Evolutionary conservation across 768 basidiomycete species (phyloP), one percentile per base, ranked within the genome.

Genomic region (Lactarius hengduanensis): DNA sequence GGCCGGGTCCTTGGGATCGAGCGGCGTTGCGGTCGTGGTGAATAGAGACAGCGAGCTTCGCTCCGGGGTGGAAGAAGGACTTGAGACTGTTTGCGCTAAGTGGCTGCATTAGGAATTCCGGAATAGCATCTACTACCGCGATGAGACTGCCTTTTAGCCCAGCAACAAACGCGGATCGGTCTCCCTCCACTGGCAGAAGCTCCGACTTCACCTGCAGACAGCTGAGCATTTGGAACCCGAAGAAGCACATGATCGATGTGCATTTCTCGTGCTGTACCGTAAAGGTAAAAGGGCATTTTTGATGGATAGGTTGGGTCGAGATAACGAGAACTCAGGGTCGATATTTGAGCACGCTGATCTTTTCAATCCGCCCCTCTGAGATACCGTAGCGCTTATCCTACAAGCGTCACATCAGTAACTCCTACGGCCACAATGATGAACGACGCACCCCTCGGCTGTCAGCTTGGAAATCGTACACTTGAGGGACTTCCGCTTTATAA

Each of bases 241-340:
- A 73, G 54, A 43, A 74, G 68, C 38, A 73, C 38, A 64, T 81
- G 80, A 50, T 79, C 78, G 58, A 81, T 70, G 70, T 78, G 74
- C 32, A 62, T 57, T 53, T 77, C 70, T 54, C 62, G 54, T 4
- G 53, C 11, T 6, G 74, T 74, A 28, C 80, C 78, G 56, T 79
- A 82, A 22, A 81, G 67, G 68, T 79, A 80, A 73, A 81, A 81
- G 4, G 78, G 79, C 69, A 75, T 78, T 43, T 61, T 65, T 26
- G 66, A 61, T 38, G 75, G 71, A 16, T 79, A 78, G 41, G 74
- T 73, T 16, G 62, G n/a, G 41, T 76, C 76, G 34, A 76, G 74
- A 64, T 72, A 71, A 22, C 69, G 68, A 30, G 76, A 72, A 38
- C 68, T 64, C 6, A 81, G 71, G 74, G 67, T 6, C 73, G 71